Base-by-base conservation (phyloP, 139 green algal genomes). In the Chlamydomonas asymmetrica region DNA sequence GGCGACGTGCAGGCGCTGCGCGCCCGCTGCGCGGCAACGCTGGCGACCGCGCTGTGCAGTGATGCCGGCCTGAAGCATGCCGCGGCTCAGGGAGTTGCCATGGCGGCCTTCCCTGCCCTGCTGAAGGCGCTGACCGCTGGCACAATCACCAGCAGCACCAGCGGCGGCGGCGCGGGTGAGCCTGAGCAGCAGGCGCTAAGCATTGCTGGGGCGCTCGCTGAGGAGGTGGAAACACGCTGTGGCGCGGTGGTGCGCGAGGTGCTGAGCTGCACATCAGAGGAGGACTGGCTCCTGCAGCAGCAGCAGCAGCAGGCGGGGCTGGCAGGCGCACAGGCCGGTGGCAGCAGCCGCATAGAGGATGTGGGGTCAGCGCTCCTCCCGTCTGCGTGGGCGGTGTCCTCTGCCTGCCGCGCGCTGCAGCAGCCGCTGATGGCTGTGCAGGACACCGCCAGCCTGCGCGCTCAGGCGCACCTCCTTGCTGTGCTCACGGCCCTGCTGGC, bases 31-130 rank as follows among this genome's bases (percentile, higher is more conserved):
- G 74, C 65, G 0, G 74, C 66, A 22, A 87, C 82, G 1, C 76
- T 84, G 29, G 66, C 79, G 13, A 81, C 85, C 3, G 54, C 54
- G 25, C 71, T 95, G 61, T 61, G 75, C 6, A 66, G 74, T 37
- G 84, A 94, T 43, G 2, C 45, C 0, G 37, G 23, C 10, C 80
- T 93, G 37, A 75, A 81, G 38, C 61, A 62, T 1, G 71, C 78
- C 0, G 71, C 90, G 37, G 52, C 79, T 3, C 62, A 88, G 43
- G 91, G 89, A 1, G 16, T 88, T n/a, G 81, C 80, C 0, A 66
- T 91, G 78, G 40, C 88, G 49, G 70, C 71, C 3, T 82, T 81
- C 67, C 20, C 73, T 34, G 77, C 73, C 31, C 39, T 81, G 20
- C 43, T 82, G 31, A 49, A 74, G 50, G 71, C 73, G 25, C 57